Base-by-base conservation (phyloP, 1,139 yeast genomes). In the Blastobotrys petasosporus region DNA sequence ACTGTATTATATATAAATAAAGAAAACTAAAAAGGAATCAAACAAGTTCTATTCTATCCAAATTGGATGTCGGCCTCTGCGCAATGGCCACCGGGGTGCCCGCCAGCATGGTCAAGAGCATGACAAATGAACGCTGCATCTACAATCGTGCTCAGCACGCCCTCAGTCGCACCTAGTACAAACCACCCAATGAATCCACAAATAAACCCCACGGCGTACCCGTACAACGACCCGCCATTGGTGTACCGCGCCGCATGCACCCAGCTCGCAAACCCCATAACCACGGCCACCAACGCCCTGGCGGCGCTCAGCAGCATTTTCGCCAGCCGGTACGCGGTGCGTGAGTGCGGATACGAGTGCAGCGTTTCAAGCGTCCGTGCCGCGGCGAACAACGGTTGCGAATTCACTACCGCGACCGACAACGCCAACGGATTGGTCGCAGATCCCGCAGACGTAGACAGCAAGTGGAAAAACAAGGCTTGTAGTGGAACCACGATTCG, bases 121-220 rank as follows among this genome's bases (percentile, higher is more conserved):
- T 58, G 64, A 49, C 67, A 65, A 16, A 69, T 64, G 45, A 59
- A 65, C 12, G 65, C 51, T 1, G 71, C 62, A 45, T 70, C 74
- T 40, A 68, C 65, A 41, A 68, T 59, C 62, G 64, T 67, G 48
- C 69, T 59, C 41, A 70, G 56, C 7, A 67, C 64, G 4, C 71
- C 70, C 49, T 70, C 74, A 9, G 71, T 66, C 10, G 72, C 68
- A 1, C 74, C 74, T 23, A 69, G 61, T 8, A 69, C 65, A 31
- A 68, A 64, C 73, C 73, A 70, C 10, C 73, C 74, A 15, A 68
- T 61, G 41, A 65, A 62, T 13, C 67, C 68, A 1, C 70, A 70
- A 11, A 69, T 53, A 12, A 69, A 51, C 1, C 71, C 74, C 5
- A 69, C 65, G 10, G 66, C 52, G 47, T 68, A 70, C 8, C 71